Evolutionary conservation across 1,139 yeast species (phyloP), one percentile per base, ranked within the genome.

Genomic region (Pneumocystis oryctolagi): DNA sequence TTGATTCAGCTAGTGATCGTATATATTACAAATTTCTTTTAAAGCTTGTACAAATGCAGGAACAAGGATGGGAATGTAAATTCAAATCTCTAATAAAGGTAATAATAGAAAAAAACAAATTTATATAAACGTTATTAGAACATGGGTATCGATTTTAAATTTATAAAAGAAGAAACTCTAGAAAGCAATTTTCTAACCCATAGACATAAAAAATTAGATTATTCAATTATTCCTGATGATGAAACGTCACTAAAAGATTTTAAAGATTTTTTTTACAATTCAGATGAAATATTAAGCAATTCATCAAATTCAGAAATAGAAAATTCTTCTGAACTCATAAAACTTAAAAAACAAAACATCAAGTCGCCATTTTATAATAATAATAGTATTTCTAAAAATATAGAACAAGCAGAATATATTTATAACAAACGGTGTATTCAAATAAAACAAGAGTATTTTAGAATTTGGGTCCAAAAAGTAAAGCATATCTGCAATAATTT

Each of bases 1-100:
- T 61, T n/a, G 47, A 53, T 58, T 53, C 63, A 53, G 20, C 28
- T 8, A 40, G 37, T 31, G 55, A 61, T 12, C 62, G 62, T 39
- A 28, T 35, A 18, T 61, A 61, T 20, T 57, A 58, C 35, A 58
- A 59, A 39, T 31, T 60, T 35, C 35, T 61, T n/a, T 55, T 60
- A 42, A 58, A 60, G n/a, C 62, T 61, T 30, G 47, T 39, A 18
- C 47, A 39, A 25, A 35, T 59, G 20, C 59, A 61, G 3, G 34
- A 37, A 20, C 31, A 39, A 20, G 40, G 42, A 39, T 57, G 59
- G 59, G 30, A 57, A 35, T 35, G 30, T 35, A 57, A 30, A 30
- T 39, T 57, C 42, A 35, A 30, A 14, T 39, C 42, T 35, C 20
- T 57, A 20, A 35, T 57, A 20, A 39, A 39, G 59, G 59, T 57